phyloP scores from a whole-genome alignment of 257 asterid genomes.

The Capsicum baccatum region DNA sequence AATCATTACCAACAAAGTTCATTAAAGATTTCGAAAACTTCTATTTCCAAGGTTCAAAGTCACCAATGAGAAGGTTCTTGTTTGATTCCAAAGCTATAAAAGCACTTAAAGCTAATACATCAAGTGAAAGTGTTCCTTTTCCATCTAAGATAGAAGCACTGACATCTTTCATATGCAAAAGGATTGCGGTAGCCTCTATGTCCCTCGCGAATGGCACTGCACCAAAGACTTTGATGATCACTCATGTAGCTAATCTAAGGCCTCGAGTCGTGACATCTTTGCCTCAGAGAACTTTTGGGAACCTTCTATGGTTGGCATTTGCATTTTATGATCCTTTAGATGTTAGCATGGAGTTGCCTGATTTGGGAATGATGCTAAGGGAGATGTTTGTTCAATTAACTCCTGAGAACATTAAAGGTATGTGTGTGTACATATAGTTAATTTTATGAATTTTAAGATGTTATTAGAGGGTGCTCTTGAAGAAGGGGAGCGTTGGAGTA shows the following conservation, averaged over 20 bases:
- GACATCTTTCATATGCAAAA: constrained; percentile 35
- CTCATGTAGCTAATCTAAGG: constrained; percentile 38
- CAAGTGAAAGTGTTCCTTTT: constrained; percentile 26
- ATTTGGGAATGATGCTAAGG: constrained; percentile 32
- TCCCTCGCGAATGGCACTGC: not conserved
- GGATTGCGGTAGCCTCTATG: not conserved
- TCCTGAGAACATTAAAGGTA: constrained; percentile 31
- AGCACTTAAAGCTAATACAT: constrained; percentile 5
- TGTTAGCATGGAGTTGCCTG: not conserved
- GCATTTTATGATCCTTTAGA: constrained; percentile 21
- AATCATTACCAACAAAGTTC: constrained; percentile 34
- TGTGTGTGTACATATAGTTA: not conserved
- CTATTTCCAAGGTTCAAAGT: constrained; percentile 35
- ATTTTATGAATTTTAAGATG: too few relatives aligned
- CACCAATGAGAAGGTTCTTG: constrained; percentile 36
- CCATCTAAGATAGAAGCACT: constrained; percentile 40
- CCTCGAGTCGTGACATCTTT: constrained; percentile 30
- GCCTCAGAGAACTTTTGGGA: constrained; percentile 31
- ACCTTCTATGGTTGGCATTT: constrained; percentile 36
- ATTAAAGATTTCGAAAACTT: not conserved
- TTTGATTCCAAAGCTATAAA: constrained; percentile 27
- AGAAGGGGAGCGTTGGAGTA: too few relatives aligned
- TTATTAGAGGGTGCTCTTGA: too few relatives aligned
- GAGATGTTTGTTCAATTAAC: constrained; percentile 32
- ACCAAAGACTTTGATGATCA: constrained; percentile 32